phyloP scores from a whole-genome alignment of 169 alveolate genomes.

The Cryptosporidium xiaoi region DNA sequence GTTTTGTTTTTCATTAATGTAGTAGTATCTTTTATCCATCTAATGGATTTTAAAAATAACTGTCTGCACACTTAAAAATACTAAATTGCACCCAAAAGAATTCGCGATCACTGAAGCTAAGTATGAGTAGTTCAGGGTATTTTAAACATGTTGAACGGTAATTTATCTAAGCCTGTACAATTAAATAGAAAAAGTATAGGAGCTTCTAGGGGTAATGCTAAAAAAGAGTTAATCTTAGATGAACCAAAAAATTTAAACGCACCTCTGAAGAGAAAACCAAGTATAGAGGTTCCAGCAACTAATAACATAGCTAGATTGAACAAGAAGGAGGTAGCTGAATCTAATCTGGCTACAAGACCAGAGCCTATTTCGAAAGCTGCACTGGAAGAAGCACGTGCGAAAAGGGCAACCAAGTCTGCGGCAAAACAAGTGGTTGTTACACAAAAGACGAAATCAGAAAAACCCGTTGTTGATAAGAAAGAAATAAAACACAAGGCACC shows the following conservation, averaged over 20 bases:
- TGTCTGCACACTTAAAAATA: slow-evolving; percentile 1
- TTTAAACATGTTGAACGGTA: slow-evolving; percentile 36
- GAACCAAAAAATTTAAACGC: neutral
- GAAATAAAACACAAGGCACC: slow-evolving; percentile 6
- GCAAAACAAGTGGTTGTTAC: slow-evolving; percentile 21
- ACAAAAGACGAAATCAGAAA: slow-evolving; percentile 20
- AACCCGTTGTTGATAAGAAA: slow-evolving; percentile 17
- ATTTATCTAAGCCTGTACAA: slow-evolving; percentile 63
- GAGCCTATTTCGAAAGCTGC: slow-evolving; percentile 62
- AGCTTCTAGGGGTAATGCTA: neutral
- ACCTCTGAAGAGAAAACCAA: slow-evolving; percentile 61
- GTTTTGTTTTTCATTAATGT: neutral
- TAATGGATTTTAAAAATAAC: slow-evolving; percentile 1
- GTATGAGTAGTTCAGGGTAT: neutral
- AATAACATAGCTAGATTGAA: neutral
- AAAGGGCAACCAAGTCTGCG: slow-evolving; percentile 25
- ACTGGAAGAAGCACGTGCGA: slow-evolving; percentile 67
- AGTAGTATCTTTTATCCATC: neutral
- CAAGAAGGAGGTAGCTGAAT: neutral
- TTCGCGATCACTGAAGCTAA: neutral
- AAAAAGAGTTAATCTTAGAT: neutral
- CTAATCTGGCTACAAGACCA: slow-evolving; percentile 65
- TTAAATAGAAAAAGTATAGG: slow-evolving; percentile 37
- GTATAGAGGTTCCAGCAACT: neutral
- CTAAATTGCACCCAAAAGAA: slow-evolving; percentile 23